A percentile compares a stretch with the other conserved stretches of the same genome.
Evolutionary conservation across 768 basidiomycete genomes (phyloP).

Genomic region (Pisolithus orientalis): DNA sequence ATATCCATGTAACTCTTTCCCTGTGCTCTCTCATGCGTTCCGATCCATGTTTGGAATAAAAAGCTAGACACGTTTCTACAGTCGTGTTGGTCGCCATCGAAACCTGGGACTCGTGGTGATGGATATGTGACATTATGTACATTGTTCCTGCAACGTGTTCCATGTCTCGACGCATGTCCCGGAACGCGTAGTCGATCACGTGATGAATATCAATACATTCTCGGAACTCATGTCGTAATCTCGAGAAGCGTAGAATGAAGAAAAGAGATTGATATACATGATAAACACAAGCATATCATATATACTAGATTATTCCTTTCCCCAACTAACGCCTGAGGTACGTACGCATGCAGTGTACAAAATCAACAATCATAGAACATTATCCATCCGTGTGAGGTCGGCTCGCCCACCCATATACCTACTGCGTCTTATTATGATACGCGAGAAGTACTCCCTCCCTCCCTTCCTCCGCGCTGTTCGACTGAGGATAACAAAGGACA

Average conservation of each 20-base stretch:
- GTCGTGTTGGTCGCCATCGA: background rate
- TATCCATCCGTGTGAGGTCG: too few species aligned
- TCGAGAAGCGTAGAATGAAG: background rate
- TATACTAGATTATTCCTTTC: too few species aligned
- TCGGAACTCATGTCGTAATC: background rate
- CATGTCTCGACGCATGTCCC: background rate
- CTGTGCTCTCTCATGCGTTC: background rate
- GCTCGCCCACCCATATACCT: too few species aligned
- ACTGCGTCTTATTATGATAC: too few species aligned
- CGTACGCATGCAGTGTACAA: background rate
- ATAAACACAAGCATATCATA: background rate
- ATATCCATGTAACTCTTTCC: background rate
- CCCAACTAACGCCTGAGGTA: background rate
- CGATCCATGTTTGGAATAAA: background rate
- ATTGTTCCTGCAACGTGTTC: too few species aligned
- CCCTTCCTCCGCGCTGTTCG: background rate
- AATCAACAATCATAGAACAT: background rate
- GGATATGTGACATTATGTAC: too few species aligned
- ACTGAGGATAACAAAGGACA: background rate
- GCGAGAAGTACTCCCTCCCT: background rate
- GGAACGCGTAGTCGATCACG: background rate
- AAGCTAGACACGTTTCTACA: background rate
- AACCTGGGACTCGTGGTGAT: background rate
- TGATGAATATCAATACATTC: background rate
- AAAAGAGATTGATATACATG: background rate